Conservation (phyloP, 805 yeast species). For the Lipomyces sp. region DNA sequence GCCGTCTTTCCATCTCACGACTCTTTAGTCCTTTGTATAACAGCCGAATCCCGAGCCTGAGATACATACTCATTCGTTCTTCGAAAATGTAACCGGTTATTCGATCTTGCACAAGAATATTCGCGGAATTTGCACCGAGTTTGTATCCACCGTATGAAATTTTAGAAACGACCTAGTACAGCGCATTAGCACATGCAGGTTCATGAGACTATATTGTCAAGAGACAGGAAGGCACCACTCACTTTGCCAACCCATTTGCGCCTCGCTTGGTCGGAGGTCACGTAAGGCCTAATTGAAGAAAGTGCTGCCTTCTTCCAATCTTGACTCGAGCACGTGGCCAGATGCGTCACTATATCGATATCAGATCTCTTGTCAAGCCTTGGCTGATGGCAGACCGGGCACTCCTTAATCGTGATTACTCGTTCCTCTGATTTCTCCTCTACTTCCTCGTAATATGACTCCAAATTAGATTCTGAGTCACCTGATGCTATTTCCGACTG, state of each 20-base stretch:
- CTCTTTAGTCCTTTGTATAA: conserved; percentile 70
- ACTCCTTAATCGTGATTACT: conserved; percentile 59
- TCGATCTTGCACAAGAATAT: conserved; percentile 90
- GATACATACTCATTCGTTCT: conserved; percentile 87
- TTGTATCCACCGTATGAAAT: conserved; percentile 84
- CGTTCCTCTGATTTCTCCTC: conserved; percentile 35
- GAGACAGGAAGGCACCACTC: not conserved
- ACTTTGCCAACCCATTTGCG: conserved; percentile 81
- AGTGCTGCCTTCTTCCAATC: conserved; percentile 70
- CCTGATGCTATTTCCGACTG: not conserved
- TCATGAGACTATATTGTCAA: not conserved
- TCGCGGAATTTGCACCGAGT: conserved; percentile 87
- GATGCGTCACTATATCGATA: conserved; percentile 74
- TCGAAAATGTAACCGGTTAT: conserved; percentile 84
- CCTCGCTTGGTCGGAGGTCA: conserved; percentile 76
- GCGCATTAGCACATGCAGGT: not conserved
- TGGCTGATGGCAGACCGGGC: conserved; percentile 76
- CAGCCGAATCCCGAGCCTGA: conserved; percentile 80
- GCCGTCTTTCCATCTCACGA: conserved; percentile 52
- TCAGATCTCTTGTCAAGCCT: conserved; percentile 53
- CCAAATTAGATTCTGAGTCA: not conserved
- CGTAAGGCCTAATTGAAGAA: conserved; percentile 62
- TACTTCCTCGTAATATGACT: conserved; percentile 9
- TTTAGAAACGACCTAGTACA: conserved; percentile 56
- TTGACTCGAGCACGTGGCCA: conserved; percentile 78